Evolutionary conservation across 108 stramenopile genomes (phyloP).

Genomic region (Hondaea fermentalgiana): DNA sequence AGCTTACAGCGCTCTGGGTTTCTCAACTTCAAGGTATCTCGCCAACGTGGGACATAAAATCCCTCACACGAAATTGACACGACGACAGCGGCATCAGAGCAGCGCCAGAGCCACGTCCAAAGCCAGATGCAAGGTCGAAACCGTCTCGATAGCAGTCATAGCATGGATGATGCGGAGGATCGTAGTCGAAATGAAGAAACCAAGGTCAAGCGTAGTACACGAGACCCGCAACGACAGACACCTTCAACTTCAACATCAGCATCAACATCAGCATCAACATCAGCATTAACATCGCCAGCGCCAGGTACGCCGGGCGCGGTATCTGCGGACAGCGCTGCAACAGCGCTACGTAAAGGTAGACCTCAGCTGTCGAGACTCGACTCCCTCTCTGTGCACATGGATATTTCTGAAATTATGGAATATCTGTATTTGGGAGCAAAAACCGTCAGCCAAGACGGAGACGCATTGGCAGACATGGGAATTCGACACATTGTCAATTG

Average conservation of each 20-base stretch:
- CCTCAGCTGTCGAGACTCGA: neutral
- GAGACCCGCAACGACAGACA: neutral
- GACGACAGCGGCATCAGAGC: no score
- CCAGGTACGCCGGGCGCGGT: neutral
- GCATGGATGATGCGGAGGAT: neutral
- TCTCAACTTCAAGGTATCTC: no score
- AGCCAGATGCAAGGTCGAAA: neutral
- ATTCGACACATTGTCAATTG: neutral
- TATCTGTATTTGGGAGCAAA: neutral
- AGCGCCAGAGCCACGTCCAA: no score
- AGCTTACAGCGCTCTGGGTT: no score
- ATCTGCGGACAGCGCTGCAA: neutral
- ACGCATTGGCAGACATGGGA: neutral
- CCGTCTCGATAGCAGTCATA: neutral
- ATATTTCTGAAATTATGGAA: neutral
- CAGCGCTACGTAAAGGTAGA: neutral
- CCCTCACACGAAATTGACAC: no score
- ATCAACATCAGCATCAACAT: neutral
- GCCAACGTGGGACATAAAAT: no score
- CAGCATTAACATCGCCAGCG: neutral
- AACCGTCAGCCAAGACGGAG: neutral
- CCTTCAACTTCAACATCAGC: neutral
- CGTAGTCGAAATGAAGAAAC: neutral
- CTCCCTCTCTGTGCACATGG: slow-evolving; percentile 4
- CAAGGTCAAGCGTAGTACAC: neutral